These are phyloP conservation scores for Didymella arachidicola DNA, from an alignment of 2,329 filamentous ascomycete species.

Conservation along the genomic window DNA sequence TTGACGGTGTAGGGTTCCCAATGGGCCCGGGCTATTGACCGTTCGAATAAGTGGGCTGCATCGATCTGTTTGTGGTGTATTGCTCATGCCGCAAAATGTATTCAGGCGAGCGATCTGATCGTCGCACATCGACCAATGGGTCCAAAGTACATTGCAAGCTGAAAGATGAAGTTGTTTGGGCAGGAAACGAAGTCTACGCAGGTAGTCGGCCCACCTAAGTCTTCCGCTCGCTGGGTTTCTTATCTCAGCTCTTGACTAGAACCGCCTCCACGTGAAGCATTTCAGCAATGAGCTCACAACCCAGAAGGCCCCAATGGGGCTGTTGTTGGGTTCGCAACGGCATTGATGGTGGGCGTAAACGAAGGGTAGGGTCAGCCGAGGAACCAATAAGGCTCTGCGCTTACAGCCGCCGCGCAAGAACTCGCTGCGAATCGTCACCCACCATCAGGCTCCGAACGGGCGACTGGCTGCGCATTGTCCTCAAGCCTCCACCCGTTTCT, in stretches of 20 bases:
- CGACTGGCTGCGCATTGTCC: constrained; percentile 41
- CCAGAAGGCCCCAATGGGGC: constrained; percentile 25
- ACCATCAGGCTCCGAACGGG: constrained; percentile 39
- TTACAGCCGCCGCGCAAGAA: constrained; percentile 40
- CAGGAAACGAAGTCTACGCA: constrained; percentile 26
- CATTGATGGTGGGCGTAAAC: constrained; percentile 30
- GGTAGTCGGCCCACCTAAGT: constrained; percentile 17
- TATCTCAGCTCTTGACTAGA: constrained; percentile 35
- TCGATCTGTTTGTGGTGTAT: constrained; percentile 29
- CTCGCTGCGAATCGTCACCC: constrained; percentile 47
- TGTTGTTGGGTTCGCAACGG: constrained; percentile 35
- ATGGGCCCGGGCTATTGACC: constrained; percentile 28
- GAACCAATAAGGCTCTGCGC: constrained; percentile 40
- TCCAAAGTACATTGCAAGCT: constrained; percentile 28
- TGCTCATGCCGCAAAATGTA: constrained; percentile 25
- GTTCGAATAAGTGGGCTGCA: constrained; percentile 36
- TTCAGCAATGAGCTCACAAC: constrained; percentile 22
- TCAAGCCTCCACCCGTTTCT: constrained; percentile 44
- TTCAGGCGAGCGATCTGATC: constrained; percentile 28
- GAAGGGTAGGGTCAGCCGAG: constrained; percentile 31
- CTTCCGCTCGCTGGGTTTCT: constrained; percentile 32
- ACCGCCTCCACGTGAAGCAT: constrained; percentile 30
- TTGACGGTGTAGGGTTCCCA: constrained; percentile 33
- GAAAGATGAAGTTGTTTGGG: constrained; percentile 15
- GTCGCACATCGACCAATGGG: constrained; percentile 25